A percentile compares a stretch with the other conserved stretches of the same genome.
Evolutionary conservation across 441 rosid species (phyloP).

Genomic region (Arabidopsis lyrata): DNA sequence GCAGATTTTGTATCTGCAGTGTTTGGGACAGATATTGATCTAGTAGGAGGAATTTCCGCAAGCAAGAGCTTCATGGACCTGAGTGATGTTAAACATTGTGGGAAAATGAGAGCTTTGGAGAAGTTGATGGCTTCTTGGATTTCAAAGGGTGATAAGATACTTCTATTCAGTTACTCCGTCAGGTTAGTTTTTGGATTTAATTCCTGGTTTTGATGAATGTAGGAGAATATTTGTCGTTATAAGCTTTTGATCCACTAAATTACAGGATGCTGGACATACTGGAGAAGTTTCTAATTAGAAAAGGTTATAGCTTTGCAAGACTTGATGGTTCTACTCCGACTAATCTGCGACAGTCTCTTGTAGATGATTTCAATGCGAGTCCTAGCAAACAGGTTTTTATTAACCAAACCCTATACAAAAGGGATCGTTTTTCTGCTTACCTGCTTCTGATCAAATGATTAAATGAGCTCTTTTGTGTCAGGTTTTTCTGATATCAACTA

Average conservation of each 20-base stretch:
- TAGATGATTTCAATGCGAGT: constrained; percentile 89
- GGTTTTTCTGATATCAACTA: constrained; percentile 96
- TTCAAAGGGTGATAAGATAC: constrained; percentile 85
- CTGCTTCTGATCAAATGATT: neutral
- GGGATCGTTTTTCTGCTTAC: constrained; percentile 22
- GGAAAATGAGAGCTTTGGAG: constrained; percentile 91
- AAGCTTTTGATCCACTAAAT: constrained; percentile 26
- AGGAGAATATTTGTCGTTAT: neutral
- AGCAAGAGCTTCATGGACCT: constrained; percentile 85
- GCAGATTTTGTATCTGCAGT: constrained; percentile 85
- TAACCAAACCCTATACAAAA: neutral
- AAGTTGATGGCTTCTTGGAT: constrained; percentile 87
- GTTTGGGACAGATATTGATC: constrained; percentile 78
- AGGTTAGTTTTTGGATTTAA: constrained; percentile 53
- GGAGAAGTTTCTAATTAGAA: constrained; percentile 85
- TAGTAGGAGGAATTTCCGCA: constrained; percentile 80
- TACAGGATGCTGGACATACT: constrained; percentile 92
- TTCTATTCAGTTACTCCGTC: constrained; percentile 93
- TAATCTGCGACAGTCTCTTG: constrained; percentile 81
- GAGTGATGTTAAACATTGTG: constrained; percentile 86
- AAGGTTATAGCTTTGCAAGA: constrained; percentile 87
- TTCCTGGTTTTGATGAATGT: neutral
- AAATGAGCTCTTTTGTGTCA: constrained; percentile 41
- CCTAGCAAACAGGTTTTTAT: constrained; percentile 90
- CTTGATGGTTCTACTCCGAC: constrained; percentile 96